Evolutionary conservation across 148 eudicot genomes (phyloP).

Genomic region (Amaranthus hypochondriacus): DNA sequence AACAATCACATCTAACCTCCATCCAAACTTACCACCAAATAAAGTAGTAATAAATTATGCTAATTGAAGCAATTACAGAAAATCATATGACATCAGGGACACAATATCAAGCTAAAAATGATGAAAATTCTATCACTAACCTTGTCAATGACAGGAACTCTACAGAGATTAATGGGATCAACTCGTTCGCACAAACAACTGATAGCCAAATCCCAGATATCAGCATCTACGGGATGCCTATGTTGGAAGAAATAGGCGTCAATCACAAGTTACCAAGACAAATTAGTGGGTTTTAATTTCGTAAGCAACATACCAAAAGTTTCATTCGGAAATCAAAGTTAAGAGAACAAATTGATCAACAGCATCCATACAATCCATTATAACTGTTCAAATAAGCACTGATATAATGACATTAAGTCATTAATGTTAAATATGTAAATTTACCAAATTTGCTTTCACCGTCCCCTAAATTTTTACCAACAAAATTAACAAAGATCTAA

Average conservation of each 20-base stretch:
- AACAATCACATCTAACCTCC: too few relatives aligned
- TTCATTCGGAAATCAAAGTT: slow-evolving; percentile 13
- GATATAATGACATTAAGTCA: too few relatives aligned
- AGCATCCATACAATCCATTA: background rate
- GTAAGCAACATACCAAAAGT: slow-evolving; percentile 9
- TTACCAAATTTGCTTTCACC: too few relatives aligned
- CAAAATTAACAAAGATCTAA: background rate
- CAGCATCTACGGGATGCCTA: slow-evolving; percentile 14
- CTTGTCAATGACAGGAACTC: slow-evolving; percentile 3
- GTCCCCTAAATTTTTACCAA: too few relatives aligned
- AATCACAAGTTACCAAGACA: slow-evolving; percentile 7
- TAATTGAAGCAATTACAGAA: background rate
- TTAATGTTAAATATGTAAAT: too few relatives aligned
- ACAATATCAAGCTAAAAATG: slow-evolving; percentile 16
- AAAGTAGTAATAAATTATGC: too few relatives aligned
- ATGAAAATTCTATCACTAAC: slow-evolving; percentile 5
- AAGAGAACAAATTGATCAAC: slow-evolving; percentile 18
- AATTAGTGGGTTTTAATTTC: slow-evolving; percentile 8
- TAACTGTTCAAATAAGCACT: too few relatives aligned
- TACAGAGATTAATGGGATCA: slow-evolving; percentile 35
- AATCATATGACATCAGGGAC: slow-evolving; percentile 16
- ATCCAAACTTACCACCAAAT: too few relatives aligned
- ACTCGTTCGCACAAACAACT: slow-evolving; percentile 16
- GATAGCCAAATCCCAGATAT: slow-evolving; percentile 18
- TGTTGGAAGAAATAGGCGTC: slow-evolving; percentile 18